These are phyloP conservation scores for Paramyrothecium sp. DNA, from an alignment of 2,329 filamentous ascomycete species.

Conservation along the genomic window DNA sequence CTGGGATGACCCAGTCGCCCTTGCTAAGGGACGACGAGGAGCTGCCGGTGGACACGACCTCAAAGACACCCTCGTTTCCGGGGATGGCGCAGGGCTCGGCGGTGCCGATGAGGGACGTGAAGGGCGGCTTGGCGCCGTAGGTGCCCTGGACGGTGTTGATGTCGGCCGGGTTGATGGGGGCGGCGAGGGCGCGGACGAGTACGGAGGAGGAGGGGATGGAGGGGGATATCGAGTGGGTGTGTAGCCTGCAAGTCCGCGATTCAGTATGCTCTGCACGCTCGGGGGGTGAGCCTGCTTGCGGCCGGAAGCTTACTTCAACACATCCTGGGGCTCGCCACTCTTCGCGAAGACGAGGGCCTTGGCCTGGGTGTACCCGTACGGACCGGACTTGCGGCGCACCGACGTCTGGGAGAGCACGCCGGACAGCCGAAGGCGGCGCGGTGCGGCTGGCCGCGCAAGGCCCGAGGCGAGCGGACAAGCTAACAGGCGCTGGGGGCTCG, in stretches of 20 bases:
- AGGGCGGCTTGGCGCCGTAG: constrained; percentile 82
- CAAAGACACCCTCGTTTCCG: constrained; percentile 92
- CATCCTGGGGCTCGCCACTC: constrained; percentile 72
- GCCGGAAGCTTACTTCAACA: constrained; percentile 51
- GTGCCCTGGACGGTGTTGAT: constrained; percentile 98
- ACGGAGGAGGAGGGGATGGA: constrained; percentile 62
- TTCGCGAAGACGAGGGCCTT: constrained; percentile 77
- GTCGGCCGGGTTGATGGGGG: constrained; percentile 94
- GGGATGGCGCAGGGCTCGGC: constrained; percentile 71
- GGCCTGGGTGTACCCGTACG: constrained; percentile 81
- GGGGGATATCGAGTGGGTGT: constrained; percentile 75
- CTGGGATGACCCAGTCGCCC: constrained; percentile 95
- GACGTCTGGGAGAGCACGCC: constrained; percentile 19
- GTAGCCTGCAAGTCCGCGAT: constrained; percentile 46
- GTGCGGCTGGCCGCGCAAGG: constrained; percentile 17
- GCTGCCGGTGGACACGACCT: constrained; percentile 72
- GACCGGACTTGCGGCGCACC: constrained; percentile 53
- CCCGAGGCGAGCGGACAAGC: constrained; percentile 17
- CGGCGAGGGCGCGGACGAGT: constrained; percentile 83
- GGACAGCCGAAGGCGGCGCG: constrained; percentile 11
- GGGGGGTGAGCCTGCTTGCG: no score
- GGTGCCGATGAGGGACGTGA: constrained; percentile 76
- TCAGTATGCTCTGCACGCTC: constrained; percentile 3
- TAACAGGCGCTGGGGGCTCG: constrained; percentile 16
- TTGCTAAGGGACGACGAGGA: constrained; percentile 53